Conservation (phyloP, 208 protist genomes). For the Leishmania major region DNA sequence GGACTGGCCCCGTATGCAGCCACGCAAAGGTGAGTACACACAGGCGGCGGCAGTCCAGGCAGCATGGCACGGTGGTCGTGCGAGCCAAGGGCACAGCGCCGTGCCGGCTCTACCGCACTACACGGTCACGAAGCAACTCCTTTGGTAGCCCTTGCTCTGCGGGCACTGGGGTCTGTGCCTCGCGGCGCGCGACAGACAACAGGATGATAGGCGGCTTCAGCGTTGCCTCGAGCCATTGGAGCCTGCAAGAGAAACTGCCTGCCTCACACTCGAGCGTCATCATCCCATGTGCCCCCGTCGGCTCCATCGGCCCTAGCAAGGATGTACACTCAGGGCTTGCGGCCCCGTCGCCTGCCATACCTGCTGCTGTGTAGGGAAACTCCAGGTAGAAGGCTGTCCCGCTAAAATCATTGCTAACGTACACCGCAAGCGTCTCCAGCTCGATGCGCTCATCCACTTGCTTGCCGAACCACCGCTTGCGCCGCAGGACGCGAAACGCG, state of each 20-base stretch:
- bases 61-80: background rate
- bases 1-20: background rate
- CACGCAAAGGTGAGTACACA: background rate
- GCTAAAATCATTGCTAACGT: conserved; percentile 28
- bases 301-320: background rate
- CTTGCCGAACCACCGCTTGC: conserved; percentile 27
- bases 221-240: conserved; percentile 43
- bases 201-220: conserved; percentile 36
- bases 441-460: conserved; percentile 9
- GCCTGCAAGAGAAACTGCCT: conserved; percentile 32
- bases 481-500: conserved; percentile 25
- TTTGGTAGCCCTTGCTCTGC: conserved; percentile 4
- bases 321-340: background rate
- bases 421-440: conserved; percentile 23
- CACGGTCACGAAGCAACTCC: conserved; percentile 3
- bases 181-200: conserved; percentile 29
- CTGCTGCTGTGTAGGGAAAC: background rate
- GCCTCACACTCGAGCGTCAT: conserved; percentile 40
- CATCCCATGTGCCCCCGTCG: background rate
- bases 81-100: background rate
- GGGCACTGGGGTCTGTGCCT: conserved; percentile 14
- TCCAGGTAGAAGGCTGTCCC: conserved; percentile 39
- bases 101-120: conserved; percentile 16
- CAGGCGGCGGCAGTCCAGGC: background rate
- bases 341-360: background rate